phyloP scores from a whole-genome alignment of 2,329 filamentous ascomycete species.

The Harringtonia aguacate region DNA sequence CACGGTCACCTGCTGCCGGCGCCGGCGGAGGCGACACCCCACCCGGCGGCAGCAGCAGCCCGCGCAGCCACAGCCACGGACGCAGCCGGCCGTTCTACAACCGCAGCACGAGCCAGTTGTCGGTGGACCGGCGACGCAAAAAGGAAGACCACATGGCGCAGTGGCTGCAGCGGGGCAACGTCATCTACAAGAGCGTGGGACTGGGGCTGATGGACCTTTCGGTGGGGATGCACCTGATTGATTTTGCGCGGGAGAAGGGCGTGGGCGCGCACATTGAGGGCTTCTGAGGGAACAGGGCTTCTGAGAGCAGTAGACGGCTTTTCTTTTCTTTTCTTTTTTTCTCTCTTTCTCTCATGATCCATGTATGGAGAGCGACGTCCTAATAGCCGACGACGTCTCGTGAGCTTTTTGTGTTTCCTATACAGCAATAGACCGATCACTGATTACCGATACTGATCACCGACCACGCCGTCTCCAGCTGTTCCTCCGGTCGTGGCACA shows the following conservation, averaged over 20 bases:
- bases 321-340: background rate
- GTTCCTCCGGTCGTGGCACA: too few species aligned
- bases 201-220: slow-evolving; percentile 57
- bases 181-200: slow-evolving; percentile 60
- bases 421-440: too few species aligned
- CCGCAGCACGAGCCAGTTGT: slow-evolving; percentile 19
- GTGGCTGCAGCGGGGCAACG: slow-evolving; percentile 52
- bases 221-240: slow-evolving; percentile 47
- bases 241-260: slow-evolving; percentile 41
- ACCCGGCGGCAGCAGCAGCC: too few species aligned
- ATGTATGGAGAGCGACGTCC: too few species aligned
- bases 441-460: too few species aligned
- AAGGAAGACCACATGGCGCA: slow-evolving; percentile 36
- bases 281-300: slow-evolving; percentile 31
- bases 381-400: too few species aligned
- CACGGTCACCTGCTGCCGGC: too few species aligned
- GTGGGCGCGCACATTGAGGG: slow-evolving; percentile 42
- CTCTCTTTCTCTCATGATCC: background rate
- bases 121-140: slow-evolving; percentile 14
- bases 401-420: too few species aligned
- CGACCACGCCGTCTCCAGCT: too few species aligned
- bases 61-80: slow-evolving; percentile 1
- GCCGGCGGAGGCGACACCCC: too few species aligned
- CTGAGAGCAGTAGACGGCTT: background rate
- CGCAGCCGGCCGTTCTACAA: slow-evolving; percentile 14